phyloP scores from a whole-genome alignment of 1,139 yeast species.

The Wickerhamomyces sp. region DNA sequence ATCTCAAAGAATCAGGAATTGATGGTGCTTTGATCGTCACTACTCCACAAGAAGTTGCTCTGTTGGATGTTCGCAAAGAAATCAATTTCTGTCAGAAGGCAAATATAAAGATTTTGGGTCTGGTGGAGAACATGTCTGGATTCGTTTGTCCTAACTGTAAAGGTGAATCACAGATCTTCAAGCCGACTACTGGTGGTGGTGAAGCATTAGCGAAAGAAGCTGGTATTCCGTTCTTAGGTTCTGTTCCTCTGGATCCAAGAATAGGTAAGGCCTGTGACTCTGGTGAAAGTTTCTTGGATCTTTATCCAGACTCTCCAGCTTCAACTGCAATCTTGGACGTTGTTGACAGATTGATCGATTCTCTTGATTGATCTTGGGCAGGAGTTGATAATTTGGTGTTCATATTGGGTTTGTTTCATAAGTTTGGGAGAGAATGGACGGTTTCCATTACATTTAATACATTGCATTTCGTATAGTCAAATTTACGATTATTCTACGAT shows the following conservation, averaged over 20 bases:
- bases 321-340: constrained; percentile 81
- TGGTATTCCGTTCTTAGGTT: constrained; percentile 73
- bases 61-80: constrained; percentile 91
- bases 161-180: constrained; percentile 85
- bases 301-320: constrained; percentile 90
- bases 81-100: constrained; percentile 94
- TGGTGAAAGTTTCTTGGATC: constrained; percentile 84
- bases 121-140: constrained; percentile 98
- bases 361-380: constrained; percentile 2
- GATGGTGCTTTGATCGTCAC: constrained; percentile 96
- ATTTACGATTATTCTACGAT: too few relatives aligned
- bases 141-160: constrained; percentile 95
- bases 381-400: too few relatives aligned
- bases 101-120: constrained; percentile 74
- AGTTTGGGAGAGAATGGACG: too few relatives aligned
- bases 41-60: constrained; percentile 96
- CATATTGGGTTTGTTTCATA: too few relatives aligned
- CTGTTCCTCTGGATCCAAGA: constrained; percentile 93
- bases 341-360: constrained; percentile 47
- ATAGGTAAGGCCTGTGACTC: constrained; percentile 84
- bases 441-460: too few relatives aligned
- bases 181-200: constrained; percentile 97
- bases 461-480: too few relatives aligned
- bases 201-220: constrained; percentile 74
- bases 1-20: constrained; percentile 83